phyloP scores from a whole-genome alignment of 805 yeast species.

The Cyberlindnera lachancei region DNA sequence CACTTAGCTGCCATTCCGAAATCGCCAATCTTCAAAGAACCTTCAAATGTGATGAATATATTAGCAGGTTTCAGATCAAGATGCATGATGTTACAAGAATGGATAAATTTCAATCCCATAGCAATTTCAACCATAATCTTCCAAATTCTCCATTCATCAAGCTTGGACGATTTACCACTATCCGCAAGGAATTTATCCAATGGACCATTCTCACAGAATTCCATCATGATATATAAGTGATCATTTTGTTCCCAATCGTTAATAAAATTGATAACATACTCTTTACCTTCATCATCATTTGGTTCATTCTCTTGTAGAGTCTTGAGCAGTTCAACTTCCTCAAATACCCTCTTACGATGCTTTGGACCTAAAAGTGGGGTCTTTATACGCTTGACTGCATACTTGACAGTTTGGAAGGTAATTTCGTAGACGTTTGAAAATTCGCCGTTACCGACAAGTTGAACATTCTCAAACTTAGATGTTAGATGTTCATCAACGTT shows the following conservation, averaged over 20 bases:
- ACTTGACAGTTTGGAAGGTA: slow-evolving; percentile 52
- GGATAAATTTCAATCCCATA: slow-evolving; percentile 75
- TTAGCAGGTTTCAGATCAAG: slow-evolving; percentile 94
- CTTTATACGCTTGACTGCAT: slow-evolving; percentile 85
- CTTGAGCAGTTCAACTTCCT: slow-evolving; percentile 70
- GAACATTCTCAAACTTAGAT: slow-evolving; percentile 53
- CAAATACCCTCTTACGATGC: slow-evolving; percentile 53
- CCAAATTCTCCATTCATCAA: slow-evolving; percentile 98
- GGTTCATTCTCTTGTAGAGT: slow-evolving; percentile 31
- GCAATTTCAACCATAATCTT: slow-evolving; percentile 82
- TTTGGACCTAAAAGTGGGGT: slow-evolving; percentile 49
- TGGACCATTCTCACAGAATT: slow-evolving; percentile 91
- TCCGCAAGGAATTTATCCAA: slow-evolving; percentile 73
- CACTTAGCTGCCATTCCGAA: slow-evolving; percentile 87
- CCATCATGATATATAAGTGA: slow-evolving; percentile 85
- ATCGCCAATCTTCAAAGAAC: slow-evolving; percentile 89
- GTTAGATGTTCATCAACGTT: slow-evolving; percentile 35
- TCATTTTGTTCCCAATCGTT: slow-evolving; percentile 81
- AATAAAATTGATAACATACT: slow-evolving; percentile 68
- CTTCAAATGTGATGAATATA: slow-evolving; percentile 90
- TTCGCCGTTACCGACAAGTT: slow-evolving; percentile 75
- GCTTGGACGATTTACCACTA: slow-evolving; percentile 62
- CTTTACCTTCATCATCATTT: slow-evolving; percentile 54
- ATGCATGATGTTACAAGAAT: slow-evolving; percentile 70
- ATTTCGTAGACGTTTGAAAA: slow-evolving; percentile 86